Base-by-base conservation (phyloP, 345 rosid genomes). In the Salix caprea region DNA sequence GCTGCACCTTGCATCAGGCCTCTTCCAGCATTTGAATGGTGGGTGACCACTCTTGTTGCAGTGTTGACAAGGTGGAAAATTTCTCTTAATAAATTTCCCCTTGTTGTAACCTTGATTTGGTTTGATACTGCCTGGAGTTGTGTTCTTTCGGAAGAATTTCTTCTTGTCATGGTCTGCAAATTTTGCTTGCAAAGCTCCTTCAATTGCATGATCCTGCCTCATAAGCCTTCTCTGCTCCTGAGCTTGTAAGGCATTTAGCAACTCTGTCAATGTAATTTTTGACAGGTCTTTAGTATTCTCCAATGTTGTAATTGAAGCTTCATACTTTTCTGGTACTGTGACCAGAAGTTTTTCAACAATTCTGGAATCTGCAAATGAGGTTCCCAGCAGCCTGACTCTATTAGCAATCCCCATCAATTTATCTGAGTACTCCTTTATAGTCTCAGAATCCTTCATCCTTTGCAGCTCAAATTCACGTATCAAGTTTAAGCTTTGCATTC, bases 111-210 rank as follows among this genome's bases (percentile, higher is more conserved):
- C 2, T 39, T 39, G 42, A 1, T 2, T 39, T 0, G 42, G 2
- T 39, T 0, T 39, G 0, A 0, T 62, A 0, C 2, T 3, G 0
- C 0, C 1, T 2, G 4, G 2, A 30, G 32, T 4, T 30, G 32
- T 3, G 4, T 30, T 3, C 4, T 30, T 30, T 0, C 4, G 3
- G 0, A 30, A 0, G 32, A 2, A 23, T 0, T 1, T 12, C 11
- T 4, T 24, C 7, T 1, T 24, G 0, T 3, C 14, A 42, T 2
- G 0, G 23, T 13, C 11, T 0, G 1, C 12, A 6, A 0, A 2
- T 2, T 12, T 69, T 3, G 58, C 72, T n/a, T n/a, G 56, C 1
- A 23, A 24, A 14, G 23, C 56, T 12, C 18, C 72, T 12, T 13
- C 23, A 2, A 24, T 2, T 0, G 12, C 4, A 3, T 1, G 2